These are phyloP conservation scores for Penicillium sp. DNA, from an alignment of 2,329 filamentous ascomycete genomes.

Conservation along the genomic window DNA sequence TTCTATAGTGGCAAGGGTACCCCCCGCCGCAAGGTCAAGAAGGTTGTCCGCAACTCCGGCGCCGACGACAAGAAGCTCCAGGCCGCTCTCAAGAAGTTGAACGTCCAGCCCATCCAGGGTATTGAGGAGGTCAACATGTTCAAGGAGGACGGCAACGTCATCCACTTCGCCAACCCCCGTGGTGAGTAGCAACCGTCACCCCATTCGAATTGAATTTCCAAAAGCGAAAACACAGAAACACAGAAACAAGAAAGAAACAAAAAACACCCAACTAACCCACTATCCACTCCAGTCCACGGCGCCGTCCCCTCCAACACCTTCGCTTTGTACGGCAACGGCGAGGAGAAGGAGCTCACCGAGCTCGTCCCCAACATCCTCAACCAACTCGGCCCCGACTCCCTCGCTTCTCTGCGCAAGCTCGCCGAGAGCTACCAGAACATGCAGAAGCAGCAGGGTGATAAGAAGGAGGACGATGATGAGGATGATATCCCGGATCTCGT, in stretches of 20 bases:
- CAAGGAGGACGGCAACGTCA: constrained; percentile 99
- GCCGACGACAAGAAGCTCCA: constrained; percentile 99
- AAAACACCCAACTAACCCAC: not conserved
- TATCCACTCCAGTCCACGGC: constrained; percentile 69
- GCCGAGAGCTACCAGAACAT: constrained; percentile 99
- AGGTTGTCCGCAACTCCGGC: constrained; percentile 85
- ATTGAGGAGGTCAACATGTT: constrained; percentile 99
- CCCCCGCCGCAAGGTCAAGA: constrained; percentile 96
- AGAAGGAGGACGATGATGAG: constrained; percentile 72
- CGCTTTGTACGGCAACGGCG: constrained; percentile 96
- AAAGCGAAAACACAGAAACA: no score
- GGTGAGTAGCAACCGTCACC: constrained; percentile 57
- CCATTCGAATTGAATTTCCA: no score
- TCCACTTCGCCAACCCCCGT: constrained; percentile 97
- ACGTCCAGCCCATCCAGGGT: constrained; percentile 97
- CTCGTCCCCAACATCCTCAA: constrained; percentile 98
- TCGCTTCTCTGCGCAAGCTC: constrained; percentile 95
- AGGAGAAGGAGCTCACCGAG: constrained; percentile 99
- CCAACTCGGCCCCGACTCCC: constrained; percentile 97
- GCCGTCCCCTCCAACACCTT: constrained; percentile 98
- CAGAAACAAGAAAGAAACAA: not conserved
- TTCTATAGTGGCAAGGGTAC: constrained; percentile 84
- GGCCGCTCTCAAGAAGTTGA: constrained; percentile 95
- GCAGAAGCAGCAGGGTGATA: constrained; percentile 84
- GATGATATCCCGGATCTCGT: constrained; percentile 94